These are phyloP conservation scores for Coffea humblotiana DNA, from an alignment of 305 asterid species.

Conservation along the genomic window DNA sequence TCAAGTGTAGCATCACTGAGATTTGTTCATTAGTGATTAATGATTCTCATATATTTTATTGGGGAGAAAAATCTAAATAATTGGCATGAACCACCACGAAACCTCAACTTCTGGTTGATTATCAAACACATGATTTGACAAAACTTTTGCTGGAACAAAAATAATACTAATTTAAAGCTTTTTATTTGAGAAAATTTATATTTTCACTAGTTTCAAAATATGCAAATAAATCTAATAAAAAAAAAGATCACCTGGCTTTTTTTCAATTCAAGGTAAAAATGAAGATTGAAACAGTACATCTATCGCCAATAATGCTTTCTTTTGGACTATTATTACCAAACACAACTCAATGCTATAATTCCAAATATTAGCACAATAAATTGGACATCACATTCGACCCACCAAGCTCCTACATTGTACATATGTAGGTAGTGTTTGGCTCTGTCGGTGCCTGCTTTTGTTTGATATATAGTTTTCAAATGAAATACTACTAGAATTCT, in stretches of 20 bases:
- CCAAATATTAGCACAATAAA: neutral
- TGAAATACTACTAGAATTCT: neutral
- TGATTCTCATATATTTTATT: neutral
- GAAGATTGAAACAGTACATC: neutral
- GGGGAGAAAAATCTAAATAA: neutral
- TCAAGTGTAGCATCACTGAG: neutral
- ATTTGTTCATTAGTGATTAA: neutral
- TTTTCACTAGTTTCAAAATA: too few species aligned
- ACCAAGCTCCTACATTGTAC: neutral
- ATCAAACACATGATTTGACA: too few species aligned
- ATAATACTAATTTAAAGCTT: too few species aligned
- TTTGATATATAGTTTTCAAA: neutral
- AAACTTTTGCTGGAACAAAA: too few species aligned
- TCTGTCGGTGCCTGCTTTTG: neutral
- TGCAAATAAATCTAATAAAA: too few species aligned
- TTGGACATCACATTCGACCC: neutral
- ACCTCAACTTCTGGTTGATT: neutral
- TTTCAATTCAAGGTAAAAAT: too few species aligned
- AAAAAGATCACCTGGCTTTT: too few species aligned
- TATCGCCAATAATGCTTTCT: neutral
- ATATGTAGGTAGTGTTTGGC: neutral
- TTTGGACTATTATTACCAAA: neutral
- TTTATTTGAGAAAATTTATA: too few species aligned
- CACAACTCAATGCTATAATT: neutral
- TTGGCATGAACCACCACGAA: neutral